Percentiles rank a stretch among this genome's conserved stretches.
Evolutionary conservation across 768 basidiomycete species (phyloP).

Genomic region (Candolleomyces eurysporus): DNA sequence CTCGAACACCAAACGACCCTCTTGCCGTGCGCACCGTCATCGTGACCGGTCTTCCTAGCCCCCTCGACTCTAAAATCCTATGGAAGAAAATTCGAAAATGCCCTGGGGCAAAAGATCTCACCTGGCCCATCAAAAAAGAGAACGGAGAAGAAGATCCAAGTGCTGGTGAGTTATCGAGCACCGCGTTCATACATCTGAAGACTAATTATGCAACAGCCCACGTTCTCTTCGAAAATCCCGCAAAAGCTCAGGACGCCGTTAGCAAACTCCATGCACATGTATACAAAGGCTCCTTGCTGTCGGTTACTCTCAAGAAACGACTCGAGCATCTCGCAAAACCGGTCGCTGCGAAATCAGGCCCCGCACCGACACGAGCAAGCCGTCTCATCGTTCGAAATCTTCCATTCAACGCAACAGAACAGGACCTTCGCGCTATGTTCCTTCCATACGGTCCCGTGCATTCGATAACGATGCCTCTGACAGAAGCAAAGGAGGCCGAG

Average conservation of each 20-base stretch:
- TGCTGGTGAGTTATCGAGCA: background rate
- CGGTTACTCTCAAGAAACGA: slow-evolving; percentile 82
- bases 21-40: slow-evolving; percentile 79
- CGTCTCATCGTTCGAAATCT: slow-evolving; percentile 91
- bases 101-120: slow-evolving; percentile 70
- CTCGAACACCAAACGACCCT: slow-evolving; percentile 55
- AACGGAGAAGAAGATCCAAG: slow-evolving; percentile 38
- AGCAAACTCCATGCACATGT: slow-evolving; percentile 87
- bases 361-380: slow-evolving; percentile 64
- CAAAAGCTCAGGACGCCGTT: slow-evolving; percentile 67
- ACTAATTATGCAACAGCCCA: slow-evolving; percentile 45
- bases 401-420: slow-evolving; percentile 77
- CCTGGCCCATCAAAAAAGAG: slow-evolving; percentile 59
- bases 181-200: too few relatives aligned
- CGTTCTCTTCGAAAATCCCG: slow-evolving; percentile 68
- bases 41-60: slow-evolving; percentile 67
- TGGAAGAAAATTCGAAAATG: slow-evolving; percentile 90
- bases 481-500: slow-evolving; percentile 26
- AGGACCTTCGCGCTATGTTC: slow-evolving; percentile 84
- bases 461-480: slow-evolving; percentile 73
- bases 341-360: slow-evolving; percentile 17
- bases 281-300: slow-evolving; percentile 86
- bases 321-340: slow-evolving; percentile 64
- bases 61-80: slow-evolving; percentile 60
- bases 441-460: slow-evolving; percentile 85